Conservation (phyloP, 2,329 filamentous ascomycete genomes). For the Epichloe sylvatica region DNA sequence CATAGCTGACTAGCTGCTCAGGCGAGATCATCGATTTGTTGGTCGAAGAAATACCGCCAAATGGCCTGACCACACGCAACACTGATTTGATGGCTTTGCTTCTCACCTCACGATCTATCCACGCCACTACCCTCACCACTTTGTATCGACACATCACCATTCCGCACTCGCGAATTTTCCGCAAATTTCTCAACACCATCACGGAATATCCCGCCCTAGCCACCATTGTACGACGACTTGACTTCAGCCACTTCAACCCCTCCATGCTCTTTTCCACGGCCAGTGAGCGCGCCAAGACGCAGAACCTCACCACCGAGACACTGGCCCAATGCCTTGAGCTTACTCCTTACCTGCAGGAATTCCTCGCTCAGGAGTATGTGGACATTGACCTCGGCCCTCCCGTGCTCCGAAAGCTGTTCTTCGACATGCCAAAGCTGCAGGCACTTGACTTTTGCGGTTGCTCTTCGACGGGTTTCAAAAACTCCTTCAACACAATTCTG, state of each 20-base stretch:
- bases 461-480: slow-evolving; percentile 52
- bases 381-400: slow-evolving; percentile 59
- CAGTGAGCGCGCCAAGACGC: slow-evolving; percentile 59
- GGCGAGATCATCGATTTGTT: slow-evolving; percentile 63
- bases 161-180: slow-evolving; percentile 70
- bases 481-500: slow-evolving; percentile 46
- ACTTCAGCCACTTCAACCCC: slow-evolving; percentile 79
- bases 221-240: slow-evolving; percentile 61
- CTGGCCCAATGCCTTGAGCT: slow-evolving; percentile 57
- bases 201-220: slow-evolving; percentile 53
- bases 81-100: slow-evolving; percentile 64
- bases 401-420: slow-evolving; percentile 58
- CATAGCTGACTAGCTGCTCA: slow-evolving; percentile 17
- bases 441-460: slow-evolving; percentile 69
- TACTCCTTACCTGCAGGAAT: slow-evolving; percentile 61
- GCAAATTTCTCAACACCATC: slow-evolving; percentile 63
- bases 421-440: slow-evolving; percentile 46
- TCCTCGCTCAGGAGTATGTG: slow-evolving; percentile 67
- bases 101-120: slow-evolving; percentile 59
- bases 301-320: slow-evolving; percentile 62
- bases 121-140: slow-evolving; percentile 58
- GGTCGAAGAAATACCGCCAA: slow-evolving; percentile 56
- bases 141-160: slow-evolving; percentile 71
- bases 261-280: slow-evolving; percentile 62
- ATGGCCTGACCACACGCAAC: slow-evolving; percentile 63